Base-by-base conservation (phyloP, 2,329 filamentous ascomycete genomes). In the Dactylellina parvicollis region DNA sequence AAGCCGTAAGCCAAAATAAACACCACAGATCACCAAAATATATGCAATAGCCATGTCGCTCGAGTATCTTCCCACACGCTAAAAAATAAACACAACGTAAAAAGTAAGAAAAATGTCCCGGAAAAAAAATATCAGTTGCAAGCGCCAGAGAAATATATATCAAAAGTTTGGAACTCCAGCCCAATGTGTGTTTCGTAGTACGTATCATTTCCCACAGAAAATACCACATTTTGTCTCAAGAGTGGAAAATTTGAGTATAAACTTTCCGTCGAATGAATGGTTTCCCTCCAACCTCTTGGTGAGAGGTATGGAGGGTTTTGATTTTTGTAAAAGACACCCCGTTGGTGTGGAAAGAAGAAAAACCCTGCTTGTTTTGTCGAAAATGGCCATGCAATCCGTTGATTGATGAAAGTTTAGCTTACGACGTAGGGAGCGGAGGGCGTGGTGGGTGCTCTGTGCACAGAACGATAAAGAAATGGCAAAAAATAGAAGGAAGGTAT, bases 321-420 rank as follows among this genome's bases (percentile, higher is more conserved):
- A 46, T 40, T 32, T 40, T 36, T 30, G 9, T 16, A 20, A 55
- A 47, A 62, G 47, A 36, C 47, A 46, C 44, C 52, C 49, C 59
- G 36, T 47, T 52, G 30, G 62, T 52, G 46, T 49, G 44, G 16
- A 54, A 65, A 62, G 54, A 46, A 44, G 42, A 56, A 71, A n/a
- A 65, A 73, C 54, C 69, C 69, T 73, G 69, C 46, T 69, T 56
- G 46, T 52, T 38, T 60, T 52, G 47, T 57, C 32, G 56, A 50
- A 46, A 42, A 64, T 73, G 69, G 69, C 60, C 52, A 73, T 73
- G 60, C 69, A 73, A 66, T 59, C 69, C 69, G 69, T 73, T 73
- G 69, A 73, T 73, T 73, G 69, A 73, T 73, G 69, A 73, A 73
- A 73, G 69, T 73, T 73, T 73, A 73, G 69, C 69, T 73, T 73